Percentiles rank a stretch among this genome's conserved stretches.
Evolutionary conservation across 805 yeast species (phyloP).

Genomic region (Osmozyma mogii): DNA sequence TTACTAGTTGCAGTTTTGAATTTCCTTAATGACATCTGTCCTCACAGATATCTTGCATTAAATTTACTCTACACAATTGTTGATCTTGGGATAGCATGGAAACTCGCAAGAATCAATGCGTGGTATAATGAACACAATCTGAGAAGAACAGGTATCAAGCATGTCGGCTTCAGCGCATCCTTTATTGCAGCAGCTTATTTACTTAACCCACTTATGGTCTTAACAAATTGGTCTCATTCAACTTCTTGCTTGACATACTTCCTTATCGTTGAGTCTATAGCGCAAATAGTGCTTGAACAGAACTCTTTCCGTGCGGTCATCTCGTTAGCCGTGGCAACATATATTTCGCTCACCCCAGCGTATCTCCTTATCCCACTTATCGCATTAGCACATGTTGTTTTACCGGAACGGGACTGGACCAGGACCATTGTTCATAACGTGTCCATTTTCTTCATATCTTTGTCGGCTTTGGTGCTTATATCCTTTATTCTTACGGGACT

Average conservation of each 20-base stretch:
- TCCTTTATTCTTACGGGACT: conserved; percentile 29
- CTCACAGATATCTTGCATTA: conserved; percentile 12
- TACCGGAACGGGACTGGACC: conserved; percentile 8
- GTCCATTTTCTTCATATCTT: conserved; percentile 8
- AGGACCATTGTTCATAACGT: conserved; percentile 5
- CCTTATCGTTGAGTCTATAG: conserved; percentile 41
- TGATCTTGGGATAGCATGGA: conserved; percentile 52
- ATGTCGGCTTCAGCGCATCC: conserved; percentile 28
- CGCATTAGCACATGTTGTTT: conserved; percentile 21
- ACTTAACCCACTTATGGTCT: conserved; percentile 72
- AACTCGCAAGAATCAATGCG: conserved; percentile 42
- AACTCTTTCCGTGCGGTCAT: conserved; percentile 39
- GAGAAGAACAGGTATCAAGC: conserved; percentile 9
- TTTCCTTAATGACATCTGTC: conserved; percentile 17
- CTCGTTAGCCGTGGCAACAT: conserved; percentile 53
- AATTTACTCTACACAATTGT: conserved; percentile 45
- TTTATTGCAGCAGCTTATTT: conserved; percentile 57
- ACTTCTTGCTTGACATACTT: conserved; percentile 55
- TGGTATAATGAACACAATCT: conserved; percentile 26
- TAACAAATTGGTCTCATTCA: conserved; percentile 63
- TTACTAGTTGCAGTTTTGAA: conserved; percentile 46
- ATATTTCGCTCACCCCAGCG: conserved; percentile 55
- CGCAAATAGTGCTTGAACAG: conserved; percentile 34
- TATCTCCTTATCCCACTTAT: conserved; percentile 55
- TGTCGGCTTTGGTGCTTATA: conserved; percentile 20